Percentiles rank a stretch among this genome's conserved stretches.
These are phyloP conservation scores for Vitis cinerea DNA, from an alignment of 164 flowering plant species.

Conservation along the genomic window DNA sequence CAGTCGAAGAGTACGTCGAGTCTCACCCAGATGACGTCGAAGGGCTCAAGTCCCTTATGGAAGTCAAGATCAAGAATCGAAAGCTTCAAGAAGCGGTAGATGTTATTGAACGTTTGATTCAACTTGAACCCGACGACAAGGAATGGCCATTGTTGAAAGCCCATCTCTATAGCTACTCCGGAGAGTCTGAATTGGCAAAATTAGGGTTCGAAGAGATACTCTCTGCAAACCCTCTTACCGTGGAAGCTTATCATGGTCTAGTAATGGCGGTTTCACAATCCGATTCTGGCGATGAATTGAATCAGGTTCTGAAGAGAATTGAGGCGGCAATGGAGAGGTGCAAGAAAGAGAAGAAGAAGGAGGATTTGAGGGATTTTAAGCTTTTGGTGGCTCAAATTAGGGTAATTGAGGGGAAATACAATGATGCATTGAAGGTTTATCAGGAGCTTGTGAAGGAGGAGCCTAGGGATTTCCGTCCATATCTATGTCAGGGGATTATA, in stretches of 20 bases:
- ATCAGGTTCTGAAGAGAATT: conserved; percentile 48
- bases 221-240: conserved; percentile 57
- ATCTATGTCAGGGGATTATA: conserved; percentile 83
- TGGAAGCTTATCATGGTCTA: conserved; percentile 85
- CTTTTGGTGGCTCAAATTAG: conserved; percentile 71
- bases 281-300: conserved; percentile 30
- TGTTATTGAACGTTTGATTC: conserved; percentile 51
- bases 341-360: conserved; percentile 54
- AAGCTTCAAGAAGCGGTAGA: conserved; percentile 61
- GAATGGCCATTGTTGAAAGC: conserved; percentile 74
- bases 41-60: conserved; percentile 58
- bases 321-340: conserved; percentile 55
- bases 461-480: conserved; percentile 90
- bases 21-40: conserved; percentile 46
- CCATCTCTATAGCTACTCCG: conserved; percentile 47
- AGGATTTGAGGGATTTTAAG: conserved; percentile 70
- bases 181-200: conserved; percentile 53
- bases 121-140: conserved; percentile 53
- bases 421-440: conserved; percentile 77
- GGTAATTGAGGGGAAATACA: conserved; percentile 59
- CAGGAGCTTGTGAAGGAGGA: conserved; percentile 79
- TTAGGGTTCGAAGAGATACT: conserved; percentile 59
- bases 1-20: conserved; percentile 44
- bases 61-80: conserved; percentile 48
- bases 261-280: conserved; percentile 51